Percentiles rank a stretch among this genome's conserved stretches.
phyloP scores from a whole-genome alignment of 139 green algal genomes.

The Chlorella vulgaris region DNA sequence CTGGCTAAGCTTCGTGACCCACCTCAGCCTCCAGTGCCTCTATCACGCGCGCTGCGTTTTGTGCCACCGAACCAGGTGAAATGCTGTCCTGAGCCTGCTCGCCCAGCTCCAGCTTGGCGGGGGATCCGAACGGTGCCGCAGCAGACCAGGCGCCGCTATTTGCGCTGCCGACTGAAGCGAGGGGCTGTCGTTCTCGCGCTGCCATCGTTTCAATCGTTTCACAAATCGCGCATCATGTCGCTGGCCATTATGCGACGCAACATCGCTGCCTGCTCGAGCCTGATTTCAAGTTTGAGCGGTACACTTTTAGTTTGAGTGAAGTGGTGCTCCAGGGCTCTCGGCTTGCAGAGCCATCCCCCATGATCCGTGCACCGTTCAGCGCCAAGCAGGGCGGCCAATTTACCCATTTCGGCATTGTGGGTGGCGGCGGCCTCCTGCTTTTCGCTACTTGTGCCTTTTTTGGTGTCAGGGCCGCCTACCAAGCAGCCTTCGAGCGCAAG shows the following conservation, averaged over 20 bases:
- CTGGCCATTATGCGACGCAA: too few relatives aligned
- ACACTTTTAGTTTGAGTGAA: too few relatives aligned
- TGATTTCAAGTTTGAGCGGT: too few relatives aligned
- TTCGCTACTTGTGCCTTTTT: neutral
- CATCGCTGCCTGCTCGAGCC: too few relatives aligned
- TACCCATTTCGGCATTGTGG: neutral
- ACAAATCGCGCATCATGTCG: neutral
- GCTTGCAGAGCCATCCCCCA: neutral
- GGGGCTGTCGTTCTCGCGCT: neutral
- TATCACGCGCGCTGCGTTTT: conserved; percentile 3
- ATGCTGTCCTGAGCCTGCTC: neutral
- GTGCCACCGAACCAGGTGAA: neutral
- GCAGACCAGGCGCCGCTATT: neutral
- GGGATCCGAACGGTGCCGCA: neutral
- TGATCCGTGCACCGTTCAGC: too few relatives aligned
- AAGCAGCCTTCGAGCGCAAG: neutral
- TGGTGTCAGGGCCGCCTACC: neutral
- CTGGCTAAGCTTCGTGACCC: neutral
- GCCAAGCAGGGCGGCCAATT: too few relatives aligned
- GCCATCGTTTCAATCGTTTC: neutral
- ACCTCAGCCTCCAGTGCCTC: conserved; percentile 29
- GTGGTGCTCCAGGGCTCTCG: too few relatives aligned
- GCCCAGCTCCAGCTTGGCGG: neutral
- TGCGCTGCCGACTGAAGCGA: neutral
- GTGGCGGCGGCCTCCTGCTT: neutral